Base-by-base conservation (phyloP, 257 asterid genomes). In the Scutellaria minor region DNA sequence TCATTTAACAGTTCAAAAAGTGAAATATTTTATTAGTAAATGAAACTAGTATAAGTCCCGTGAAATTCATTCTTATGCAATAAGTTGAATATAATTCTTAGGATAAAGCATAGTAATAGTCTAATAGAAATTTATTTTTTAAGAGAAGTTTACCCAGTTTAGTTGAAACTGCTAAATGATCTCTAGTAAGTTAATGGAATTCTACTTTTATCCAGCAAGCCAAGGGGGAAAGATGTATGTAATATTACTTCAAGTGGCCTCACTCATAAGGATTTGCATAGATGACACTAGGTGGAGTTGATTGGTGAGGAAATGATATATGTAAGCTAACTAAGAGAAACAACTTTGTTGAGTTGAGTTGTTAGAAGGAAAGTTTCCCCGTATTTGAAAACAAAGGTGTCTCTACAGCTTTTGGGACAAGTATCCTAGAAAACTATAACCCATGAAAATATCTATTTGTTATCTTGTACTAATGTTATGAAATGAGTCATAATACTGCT, bases 141-240 rank as follows among this genome's bases (percentile, higher is more conserved):
- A 69, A 59, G 76, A 68, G 56, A 46, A 10, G 35, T 20, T 66
- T 10, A 15, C 15, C 44, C 70, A 9, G 56, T 57, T 64, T 52
- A 47, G 27, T 20, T 37, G 31, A 50, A 70, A 6, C 13, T 47
- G 70, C 24, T 46, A 37, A 59, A 44, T 54, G 71, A 50, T 58
- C 52, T 58, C 52, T 42, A 9, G 40, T 56, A 27, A 18, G 46
- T n/a, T 41, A 14, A 58, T 22, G 46, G 24, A 45, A 57, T 71
- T 56, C 59, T 56, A 66, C 45, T 59, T 46, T 20, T 59, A 39
- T 58, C 42, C 67, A 37, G 45, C n/a, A 56, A 77, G 51, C 12
- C 75, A 53, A 48, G 73, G 52, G 15, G 44, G 44, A 40, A 55
- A 71, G 52, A 12, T 56, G 46, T n/a, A 64, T 71, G 57, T 14